A percentile compares a stretch with the other conserved stretches of the same genome.
These are phyloP conservation scores for Niveomyces coronatus DNA, from an alignment of 2,329 filamentous ascomycete species.

Conservation along the genomic window DNA sequence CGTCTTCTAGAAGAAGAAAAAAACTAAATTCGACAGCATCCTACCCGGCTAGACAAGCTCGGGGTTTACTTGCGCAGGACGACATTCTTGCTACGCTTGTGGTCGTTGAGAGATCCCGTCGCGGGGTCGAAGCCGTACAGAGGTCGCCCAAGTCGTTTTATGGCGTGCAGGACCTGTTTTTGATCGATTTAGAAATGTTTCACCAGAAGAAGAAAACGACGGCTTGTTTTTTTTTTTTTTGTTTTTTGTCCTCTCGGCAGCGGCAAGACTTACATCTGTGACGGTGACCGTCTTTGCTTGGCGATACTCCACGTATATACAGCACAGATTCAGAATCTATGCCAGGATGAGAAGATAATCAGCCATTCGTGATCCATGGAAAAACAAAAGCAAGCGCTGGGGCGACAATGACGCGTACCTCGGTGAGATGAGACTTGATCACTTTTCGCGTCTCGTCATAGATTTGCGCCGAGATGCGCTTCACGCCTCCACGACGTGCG, in stretches of 20 bases:
- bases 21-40: too few species aligned
- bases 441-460: constrained; percentile 51
- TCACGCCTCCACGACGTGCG: constrained; percentile 67
- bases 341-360: constrained; percentile 8
- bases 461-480: constrained; percentile 54
- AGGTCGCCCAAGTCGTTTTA: constrained; percentile 38
- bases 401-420: too few species aligned
- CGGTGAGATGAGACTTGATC: constrained; percentile 38
- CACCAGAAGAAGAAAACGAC: too few species aligned
- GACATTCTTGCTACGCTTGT: constrained; percentile 10
- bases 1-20: too few species aligned
- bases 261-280: constrained; percentile 40
- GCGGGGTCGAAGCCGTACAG: constrained; percentile 49
- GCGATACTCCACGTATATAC: constrained; percentile 42
- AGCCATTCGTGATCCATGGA: constrained; percentile 4
- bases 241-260: neutral
- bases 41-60: too few species aligned
- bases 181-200: too few species aligned
- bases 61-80: neutral
- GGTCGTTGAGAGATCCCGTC: constrained; percentile 5
- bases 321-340: constrained; percentile 42
- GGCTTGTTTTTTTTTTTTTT: too few species aligned
- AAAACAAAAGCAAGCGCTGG: too few species aligned
- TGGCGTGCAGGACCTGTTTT: constrained; percentile 41
- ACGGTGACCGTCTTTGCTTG: constrained; percentile 52